Base-by-base conservation (phyloP, 106 monocot genomes). In the Dioscorea zingiberensis region DNA sequence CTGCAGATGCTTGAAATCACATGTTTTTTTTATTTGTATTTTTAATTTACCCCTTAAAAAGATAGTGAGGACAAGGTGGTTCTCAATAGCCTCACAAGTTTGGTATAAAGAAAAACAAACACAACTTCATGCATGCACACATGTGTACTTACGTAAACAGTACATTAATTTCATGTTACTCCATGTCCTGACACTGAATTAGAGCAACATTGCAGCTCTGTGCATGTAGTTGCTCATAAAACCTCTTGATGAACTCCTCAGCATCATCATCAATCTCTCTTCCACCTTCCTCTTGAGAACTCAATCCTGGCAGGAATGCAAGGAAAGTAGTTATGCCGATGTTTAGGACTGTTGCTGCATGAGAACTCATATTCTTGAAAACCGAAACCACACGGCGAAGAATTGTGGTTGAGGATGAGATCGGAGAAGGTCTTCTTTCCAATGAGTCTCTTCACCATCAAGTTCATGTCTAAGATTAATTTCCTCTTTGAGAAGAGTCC, bases 181-280 rank as follows among this genome's bases (percentile, higher is more conserved):
- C 77, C 68, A 28, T 58, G 59, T 74, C 64, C 30, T 70, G 73
- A 23, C 69, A 70, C 47, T 74, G 54, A 0, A 78, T n/a, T n/a
- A n/a, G n/a, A n/a, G n/a, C n/a, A n/a, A n/a, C 78, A 25, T 74
- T 23, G 5, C 63, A 74, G n/a, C 71, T 71, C 73, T 84, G 84
- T 7, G 72, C 71, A n/a, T 67, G 75, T 8, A 84, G 65, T 23
- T 79, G 79, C 59, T 84, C 84, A 68, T 84, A 84, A 62, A 84
- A 84, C 59, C 72, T 63, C 44, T 44, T 71, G 64, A 84, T 84
- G 76, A 84, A 84, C 47, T 79, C 79, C 62, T 84, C 84, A 0
- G 84, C 84, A 27, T 72, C 69, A 27, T 61, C 72, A 25, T 84
- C 84, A 30, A 84, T 72, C 49, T 69, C 48, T 0, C 18, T 49